Evolutionary conservation across 2,329 filamentous ascomycete species (phyloP), one percentile per base, ranked within the genome.

Genomic region (Apiospora malaysiana): DNA sequence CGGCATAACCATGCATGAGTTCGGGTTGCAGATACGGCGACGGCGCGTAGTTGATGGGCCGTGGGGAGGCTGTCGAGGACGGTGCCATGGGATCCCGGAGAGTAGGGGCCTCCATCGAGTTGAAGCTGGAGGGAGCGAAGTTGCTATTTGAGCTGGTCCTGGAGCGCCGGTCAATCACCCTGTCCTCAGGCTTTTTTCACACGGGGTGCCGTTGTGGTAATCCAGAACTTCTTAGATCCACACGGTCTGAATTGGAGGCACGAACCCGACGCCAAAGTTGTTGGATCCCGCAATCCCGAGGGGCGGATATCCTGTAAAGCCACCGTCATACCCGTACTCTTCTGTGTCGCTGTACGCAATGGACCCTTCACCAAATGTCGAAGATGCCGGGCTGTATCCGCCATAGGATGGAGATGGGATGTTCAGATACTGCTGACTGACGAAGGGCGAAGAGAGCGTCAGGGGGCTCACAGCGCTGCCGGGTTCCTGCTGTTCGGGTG

Each of bases 261-360:
- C 88, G 85, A 89, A 90, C 88, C 88, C 88, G 83, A 84, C 81
- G 80, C 84, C 83, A 83, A 82, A 85, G 79, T 84, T 82, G 81
- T 74, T 82, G 78, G 80, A 76, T 76, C 78, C 79, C 70, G 75
- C 73, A 71, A 75, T 78, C 79, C 85, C 81, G 81, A 84, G 79
- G 85, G 84, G 82, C 72, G 84, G 83, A 79, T 84, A 83, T 74
- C 83, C 81, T 75, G 83, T 76, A 77, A 81, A 85, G 75, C 79
- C 81, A 79, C 76, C 77, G 75, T 88, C 86, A 78, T 83, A 89
- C 72, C 80, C 80, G 73, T 84, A 87, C 73, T 91, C 89, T 71
- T 90, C 89, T 66, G 85, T 84, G 76, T 91, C 89, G 81, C 89
- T 91, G 81, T 90, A 91, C 42, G 86, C 84, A 72, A 89, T 83